Evolutionary conservation across 176 grass and related monocot species (phyloP), one percentile per base, ranked within the genome.

Genomic region (Aechmea fasciata): DNA sequence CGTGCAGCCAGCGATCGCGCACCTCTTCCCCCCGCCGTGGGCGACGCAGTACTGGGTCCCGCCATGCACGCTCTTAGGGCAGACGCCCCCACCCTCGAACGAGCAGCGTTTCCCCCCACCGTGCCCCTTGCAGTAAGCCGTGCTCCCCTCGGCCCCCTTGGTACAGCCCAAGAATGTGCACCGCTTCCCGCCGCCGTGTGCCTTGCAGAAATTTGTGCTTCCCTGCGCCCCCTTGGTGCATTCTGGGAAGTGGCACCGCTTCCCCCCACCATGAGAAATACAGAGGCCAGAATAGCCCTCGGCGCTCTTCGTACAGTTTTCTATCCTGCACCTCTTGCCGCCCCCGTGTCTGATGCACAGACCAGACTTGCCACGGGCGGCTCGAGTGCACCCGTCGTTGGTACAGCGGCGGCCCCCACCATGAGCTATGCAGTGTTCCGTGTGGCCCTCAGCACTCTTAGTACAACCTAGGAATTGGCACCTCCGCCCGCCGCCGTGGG

Each of bases 271-370:
- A 68, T 99, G 95, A 52, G 95, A 87, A 49, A 99, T 94, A 70
- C 95, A 99, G 33, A 99, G 78, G 15, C 95, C 90, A 73, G 95
- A 90, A 71, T 88, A 81, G 65, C 95, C 90, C 83, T 99, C 95
- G 54, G 95, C 95, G 33, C 86, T 93, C 55, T 79, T 90, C 78
- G 84, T 90, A 65, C 95, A 94, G 47, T 90, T 85, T 61, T 99
- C 95, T 25, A 18, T 74, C 64, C 68, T 81, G 74, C 95, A 99
- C 80, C 95, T 87, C 79, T 93, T 99, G 13, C 95, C 90, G 41
- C 95, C 95, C 50, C 95, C 95, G 73, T 99, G 95, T 51, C 83
- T 87, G 69, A 99, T 94, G 80, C 95, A 99, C 51, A 94, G 69
- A 48, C 84, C 90, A 75, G 90, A 99, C 84, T 85, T 99, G 22